Evolutionary conservation across 2,329 filamentous ascomycete species (phyloP), one percentile per base, ranked within the genome.

Genomic region (Emericellopsis cladophorae): DNA sequence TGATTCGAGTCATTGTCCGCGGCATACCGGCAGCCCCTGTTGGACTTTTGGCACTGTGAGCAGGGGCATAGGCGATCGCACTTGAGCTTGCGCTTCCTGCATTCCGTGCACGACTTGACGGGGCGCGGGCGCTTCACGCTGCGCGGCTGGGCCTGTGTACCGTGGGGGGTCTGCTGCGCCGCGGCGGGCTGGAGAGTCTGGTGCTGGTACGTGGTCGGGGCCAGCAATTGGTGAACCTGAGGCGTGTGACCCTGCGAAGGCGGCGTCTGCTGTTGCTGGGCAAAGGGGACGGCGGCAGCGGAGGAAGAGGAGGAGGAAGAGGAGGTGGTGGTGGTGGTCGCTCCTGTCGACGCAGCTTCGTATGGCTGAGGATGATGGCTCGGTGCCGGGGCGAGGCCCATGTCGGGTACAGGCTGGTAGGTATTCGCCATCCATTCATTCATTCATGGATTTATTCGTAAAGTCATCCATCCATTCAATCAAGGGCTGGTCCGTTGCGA

Each of bases 1-100:
- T 29, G 26, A 29, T 60, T 60, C 8, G 57, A 59, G 41, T 70
- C 67, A 26, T 68, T 64, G 42, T 71, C 67, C 16, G 68, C 61
- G 21, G 68, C 60, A 48, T 76, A 76, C 47, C 61, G 68, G 57
- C 72, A 76, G 32, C 55, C 50, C 31, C 72, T 68, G 46, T 64
- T 66, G n/a, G 70, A 71, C 52, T 72, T 74, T 39, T 72, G 68
- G 51, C 74, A 78, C 51, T 76, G 72, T 6, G 69, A 70, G 49
- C 74, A 78, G 4, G 72, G 71, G 35, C 64, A 60, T n/a, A 66
- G 59, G 36, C 74, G 65, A 52, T 77, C 72, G 54, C 74, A 78
- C 44, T 66, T 64, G 5, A 75, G 56, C 52, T 74, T 77, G 49
- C 74, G 65, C 52, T 74, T 74, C 41, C 74, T 64, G 49, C 74